phyloP scores from a whole-genome alignment of 495 filamentous ascomycete species.

The Wilcoxina mikolae region DNA sequence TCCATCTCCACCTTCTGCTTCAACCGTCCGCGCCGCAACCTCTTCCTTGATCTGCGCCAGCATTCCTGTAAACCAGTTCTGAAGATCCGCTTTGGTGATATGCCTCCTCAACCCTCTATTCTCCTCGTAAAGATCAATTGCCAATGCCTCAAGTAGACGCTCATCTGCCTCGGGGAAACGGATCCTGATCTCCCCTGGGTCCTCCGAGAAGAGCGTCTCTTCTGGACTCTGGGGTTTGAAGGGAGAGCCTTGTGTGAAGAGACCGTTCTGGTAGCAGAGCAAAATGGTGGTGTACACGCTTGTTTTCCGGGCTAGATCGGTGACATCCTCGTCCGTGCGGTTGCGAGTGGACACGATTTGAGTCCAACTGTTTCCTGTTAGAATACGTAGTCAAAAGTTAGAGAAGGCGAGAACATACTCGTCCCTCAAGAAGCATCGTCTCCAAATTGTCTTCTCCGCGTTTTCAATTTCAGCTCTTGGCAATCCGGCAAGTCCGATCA shows the following conservation, averaged over 20 bases:
- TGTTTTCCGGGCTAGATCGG: slow-evolving; percentile 21
- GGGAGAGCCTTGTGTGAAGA: slow-evolving; percentile 17
- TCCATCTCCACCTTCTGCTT: not conserved
- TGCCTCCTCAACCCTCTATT: slow-evolving; percentile 17
- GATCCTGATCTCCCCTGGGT: slow-evolving; percentile 17
- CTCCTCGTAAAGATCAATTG: slow-evolving; percentile 20
- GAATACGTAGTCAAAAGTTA: slow-evolving; percentile 34
- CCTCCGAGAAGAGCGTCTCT: slow-evolving; percentile 15
- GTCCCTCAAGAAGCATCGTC: slow-evolving; percentile 62
- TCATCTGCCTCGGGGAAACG: slow-evolving; percentile 23
- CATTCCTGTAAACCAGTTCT: slow-evolving; percentile 17
- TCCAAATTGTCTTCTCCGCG: slow-evolving; percentile 63
- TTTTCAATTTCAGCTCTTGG: slow-evolving; percentile 39
- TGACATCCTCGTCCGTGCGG: slow-evolving; percentile 25
- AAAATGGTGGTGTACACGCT: slow-evolving; percentile 26
- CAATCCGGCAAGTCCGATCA: slow-evolving; percentile 43
- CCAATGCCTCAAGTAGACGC: slow-evolving; percentile 14
- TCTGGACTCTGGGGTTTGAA: slow-evolving; percentile 17
- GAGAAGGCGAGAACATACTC: slow-evolving; percentile 55
- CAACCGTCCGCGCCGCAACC: not conserved
- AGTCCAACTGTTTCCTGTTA: slow-evolving; percentile 20
- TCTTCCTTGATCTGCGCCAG: not conserved
- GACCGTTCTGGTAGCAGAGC: slow-evolving; percentile 23
- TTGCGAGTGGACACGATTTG: slow-evolving; percentile 25
- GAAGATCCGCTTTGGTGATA: slow-evolving; percentile 10